Conservation (phyloP, 768 basidiomycete genomes). For the Pilatotrama ljubarskyi region DNA sequence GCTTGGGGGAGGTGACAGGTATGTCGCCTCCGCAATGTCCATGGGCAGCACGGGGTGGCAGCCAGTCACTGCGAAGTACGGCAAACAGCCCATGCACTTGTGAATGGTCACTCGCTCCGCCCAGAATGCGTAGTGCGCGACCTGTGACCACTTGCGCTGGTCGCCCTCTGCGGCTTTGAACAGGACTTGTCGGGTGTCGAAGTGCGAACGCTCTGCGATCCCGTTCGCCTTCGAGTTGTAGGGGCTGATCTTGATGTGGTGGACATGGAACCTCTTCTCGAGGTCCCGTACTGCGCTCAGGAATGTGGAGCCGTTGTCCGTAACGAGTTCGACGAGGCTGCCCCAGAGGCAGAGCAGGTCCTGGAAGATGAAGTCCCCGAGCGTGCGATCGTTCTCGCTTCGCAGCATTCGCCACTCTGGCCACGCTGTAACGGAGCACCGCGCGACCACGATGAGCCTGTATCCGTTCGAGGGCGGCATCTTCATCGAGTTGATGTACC, state of each 20-base stretch:
- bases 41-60: constrained; percentile 23
- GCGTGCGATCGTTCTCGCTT: constrained; percentile 28
- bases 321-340: constrained; percentile 37
- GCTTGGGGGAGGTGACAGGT: constrained; percentile 4
- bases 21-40: constrained; percentile 25
- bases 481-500: constrained; percentile 43
- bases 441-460: constrained; percentile 39
- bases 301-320: constrained; percentile 41
- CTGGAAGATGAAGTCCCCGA: constrained; percentile 37
- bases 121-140: constrained; percentile 35
- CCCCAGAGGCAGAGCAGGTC: constrained; percentile 43
- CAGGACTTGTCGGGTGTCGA: constrained; percentile 35
- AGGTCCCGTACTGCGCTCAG: constrained; percentile 28
- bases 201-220: constrained; percentile 33
- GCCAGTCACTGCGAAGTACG: constrained; percentile 25
- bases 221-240: constrained; percentile 49
- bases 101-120: constrained; percentile 37
- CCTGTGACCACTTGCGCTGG: constrained; percentile 22
- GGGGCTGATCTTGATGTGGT: constrained; percentile 39
- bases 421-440: constrained; percentile 35
- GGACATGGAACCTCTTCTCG: constrained; percentile 30
- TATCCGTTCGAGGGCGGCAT: constrained; percentile 37
- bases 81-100: constrained; percentile 33
- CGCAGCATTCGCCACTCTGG: constrained; percentile 34
- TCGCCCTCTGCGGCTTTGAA: constrained; percentile 33